These are phyloP conservation scores for Phytophthora hybrid DNA, from an alignment of 352 stramenopile genomes.

Conservation along the genomic window DNA sequence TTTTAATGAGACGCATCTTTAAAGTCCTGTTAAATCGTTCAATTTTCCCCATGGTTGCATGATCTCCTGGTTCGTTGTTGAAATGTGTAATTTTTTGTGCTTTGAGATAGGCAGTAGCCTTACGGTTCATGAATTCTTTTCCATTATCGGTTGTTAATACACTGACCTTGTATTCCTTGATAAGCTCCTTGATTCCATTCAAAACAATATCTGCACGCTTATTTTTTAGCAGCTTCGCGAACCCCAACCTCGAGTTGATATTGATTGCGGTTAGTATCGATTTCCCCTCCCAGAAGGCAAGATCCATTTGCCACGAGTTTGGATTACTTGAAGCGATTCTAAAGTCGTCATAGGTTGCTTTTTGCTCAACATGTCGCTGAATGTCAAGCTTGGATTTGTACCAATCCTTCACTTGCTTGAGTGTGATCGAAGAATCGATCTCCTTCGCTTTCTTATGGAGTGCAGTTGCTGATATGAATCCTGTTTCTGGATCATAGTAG, in stretches of 20 bases:
- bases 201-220: background rate
- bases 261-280: background rate
- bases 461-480: too few species aligned
- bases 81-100: background rate
- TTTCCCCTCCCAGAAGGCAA: background rate
- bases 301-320: background rate
- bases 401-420: background rate
- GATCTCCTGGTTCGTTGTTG: background rate
- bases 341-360: background rate
- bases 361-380: background rate
- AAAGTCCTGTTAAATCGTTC: background rate
- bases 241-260: background rate
- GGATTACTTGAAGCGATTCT: background rate
- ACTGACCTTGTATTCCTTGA: background rate
- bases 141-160: background rate
- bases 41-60: background rate
- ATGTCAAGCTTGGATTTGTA: background rate
- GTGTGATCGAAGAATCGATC: too few species aligned
- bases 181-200: background rate
- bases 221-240: background rate
- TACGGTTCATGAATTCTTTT: background rate
- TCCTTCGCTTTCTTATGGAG: too few species aligned
- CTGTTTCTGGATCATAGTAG: too few species aligned
- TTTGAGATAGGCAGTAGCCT: background rate
- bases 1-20: background rate